Conservation (phyloP, 768 basidiomycete species). For the Strobilomyces confusus region DNA sequence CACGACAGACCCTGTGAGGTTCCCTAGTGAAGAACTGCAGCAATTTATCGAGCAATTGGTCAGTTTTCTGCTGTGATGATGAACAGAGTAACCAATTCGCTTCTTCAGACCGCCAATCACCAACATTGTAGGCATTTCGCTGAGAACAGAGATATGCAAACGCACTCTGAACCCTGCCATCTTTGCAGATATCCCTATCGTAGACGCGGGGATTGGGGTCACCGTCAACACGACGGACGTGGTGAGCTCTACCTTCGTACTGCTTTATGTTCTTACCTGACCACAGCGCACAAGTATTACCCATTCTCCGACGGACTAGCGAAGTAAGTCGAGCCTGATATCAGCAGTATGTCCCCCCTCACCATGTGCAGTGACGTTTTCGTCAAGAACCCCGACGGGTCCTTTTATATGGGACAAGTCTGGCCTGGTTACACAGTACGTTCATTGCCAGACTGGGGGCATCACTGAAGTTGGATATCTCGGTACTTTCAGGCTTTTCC, state of each 20-base stretch:
- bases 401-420: slow-evolving; percentile 69
- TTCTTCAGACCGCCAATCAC: slow-evolving; percentile 21
- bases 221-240: slow-evolving; percentile 57
- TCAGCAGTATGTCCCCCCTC: neutral
- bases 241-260: slow-evolving; percentile 36
- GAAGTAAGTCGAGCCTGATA: slow-evolving; percentile 34
- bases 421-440: slow-evolving; percentile 73
- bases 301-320: slow-evolving; percentile 62
- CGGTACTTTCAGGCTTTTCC: slow-evolving; percentile 44
- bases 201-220: slow-evolving; percentile 59
- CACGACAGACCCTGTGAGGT: slow-evolving; percentile 62
- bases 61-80: slow-evolving; percentile 17
- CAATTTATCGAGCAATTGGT: slow-evolving; percentile 57
- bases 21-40: slow-evolving; percentile 50
- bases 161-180: neutral
- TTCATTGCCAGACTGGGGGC: neutral
- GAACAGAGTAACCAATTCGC: slow-evolving; percentile 1
- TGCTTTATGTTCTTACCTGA: neutral
- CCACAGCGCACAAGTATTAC: slow-evolving; percentile 50
- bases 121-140: slow-evolving; percentile 26
- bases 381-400: slow-evolving; percentile 71
- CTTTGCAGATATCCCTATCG: slow-evolving; percentile 59
- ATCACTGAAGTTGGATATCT: neutral
- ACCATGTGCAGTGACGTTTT: slow-evolving; percentile 50
- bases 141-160: neutral